Percentiles rank a stretch among this genome's conserved stretches.
Evolutionary conservation across 306 rosid genomes (phyloP).

Genomic region (Clitoria ternatea): DNA sequence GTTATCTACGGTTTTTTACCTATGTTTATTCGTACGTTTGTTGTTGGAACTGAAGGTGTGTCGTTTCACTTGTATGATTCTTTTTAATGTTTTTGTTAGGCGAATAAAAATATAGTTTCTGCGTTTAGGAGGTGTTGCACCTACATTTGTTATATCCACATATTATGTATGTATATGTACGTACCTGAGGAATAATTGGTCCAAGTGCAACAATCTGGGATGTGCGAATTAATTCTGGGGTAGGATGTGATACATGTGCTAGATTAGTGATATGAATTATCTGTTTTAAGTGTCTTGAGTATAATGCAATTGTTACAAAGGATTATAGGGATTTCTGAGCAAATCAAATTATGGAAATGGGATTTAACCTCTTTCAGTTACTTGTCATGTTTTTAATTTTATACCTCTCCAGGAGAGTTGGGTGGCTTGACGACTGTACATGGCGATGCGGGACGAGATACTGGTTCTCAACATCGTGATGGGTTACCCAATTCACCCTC

Average conservation of each 20-base stretch:
- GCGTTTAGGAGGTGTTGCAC: not conserved
- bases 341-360: not conserved
- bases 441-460: constrained; percentile 76
- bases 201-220: not conserved
- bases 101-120: not conserved
- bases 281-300: not conserved
- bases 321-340: not conserved
- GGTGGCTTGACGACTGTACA: constrained; percentile 85
- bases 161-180: not conserved
- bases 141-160: not conserved
- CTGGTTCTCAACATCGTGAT: constrained; percentile 49
- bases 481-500: constrained; percentile 95
- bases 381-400: not conserved
- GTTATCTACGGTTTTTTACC: not conserved
- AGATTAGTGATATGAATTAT: not conserved
- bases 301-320: not conserved
- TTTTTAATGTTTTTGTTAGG: not conserved
- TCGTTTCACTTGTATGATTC: not conserved
- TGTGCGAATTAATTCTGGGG: not conserved
- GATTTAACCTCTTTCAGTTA: not conserved
- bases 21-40: not conserved
- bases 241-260: not conserved
- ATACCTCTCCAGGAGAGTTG: constrained; percentile 65
- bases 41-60: constrained; percentile 3
- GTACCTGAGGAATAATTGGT: constrained; percentile 10